A percentile compares a stretch with the other conserved stretches of the same genome.
phyloP scores from a whole-genome alignment of 768 basidiomycete genomes.

The Suillus ampliporus region DNA sequence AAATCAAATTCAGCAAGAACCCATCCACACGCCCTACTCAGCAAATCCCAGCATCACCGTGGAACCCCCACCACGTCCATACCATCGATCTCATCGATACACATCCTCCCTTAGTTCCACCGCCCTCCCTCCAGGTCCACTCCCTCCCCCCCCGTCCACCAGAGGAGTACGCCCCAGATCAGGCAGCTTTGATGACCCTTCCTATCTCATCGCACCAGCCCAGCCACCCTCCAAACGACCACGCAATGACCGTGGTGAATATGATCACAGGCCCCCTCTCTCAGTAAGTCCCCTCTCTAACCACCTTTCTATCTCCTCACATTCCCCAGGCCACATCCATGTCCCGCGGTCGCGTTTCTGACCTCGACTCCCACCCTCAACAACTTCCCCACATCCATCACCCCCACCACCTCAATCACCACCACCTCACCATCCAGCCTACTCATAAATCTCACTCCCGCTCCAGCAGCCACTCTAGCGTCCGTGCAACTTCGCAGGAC shows the following conservation, averaged over 20 bases:
- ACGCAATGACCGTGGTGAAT: constrained; percentile 44
- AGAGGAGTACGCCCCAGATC: constrained; percentile 50
- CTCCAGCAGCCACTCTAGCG: constrained; percentile 44
- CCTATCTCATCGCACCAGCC: constrained; percentile 34
- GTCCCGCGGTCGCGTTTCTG: constrained; percentile 20
- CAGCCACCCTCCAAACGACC: constrained; percentile 58
- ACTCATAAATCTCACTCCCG: constrained; percentile 24
- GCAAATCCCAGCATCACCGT: constrained; percentile 35
- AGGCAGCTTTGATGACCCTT: constrained; percentile 46
- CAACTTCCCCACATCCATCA: constrained; percentile 31
- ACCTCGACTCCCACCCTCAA: constrained; percentile 30
- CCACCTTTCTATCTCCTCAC: background rate
- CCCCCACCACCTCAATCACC: constrained; percentile 14
- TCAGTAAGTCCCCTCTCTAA: constrained; percentile 3
- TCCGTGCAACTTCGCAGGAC: constrained; percentile 38
- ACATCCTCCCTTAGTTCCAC: constrained; percentile 33
- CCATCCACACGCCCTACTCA: constrained; percentile 23
- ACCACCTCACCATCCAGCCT: constrained; percentile 16
- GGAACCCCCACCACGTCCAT: constrained; percentile 26
- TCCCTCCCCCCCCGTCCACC: constrained; percentile 41
- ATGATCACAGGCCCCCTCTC: constrained; percentile 25
- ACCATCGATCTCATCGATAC: constrained; percentile 26
- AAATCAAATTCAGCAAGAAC: constrained; percentile 18
- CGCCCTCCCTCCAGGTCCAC: constrained; percentile 42
- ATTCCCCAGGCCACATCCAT: constrained; percentile 18